These are phyloP conservation scores for Dentipellis fragilis DNA, from an alignment of 768 basidiomycete species.

Conservation along the genomic window DNA sequence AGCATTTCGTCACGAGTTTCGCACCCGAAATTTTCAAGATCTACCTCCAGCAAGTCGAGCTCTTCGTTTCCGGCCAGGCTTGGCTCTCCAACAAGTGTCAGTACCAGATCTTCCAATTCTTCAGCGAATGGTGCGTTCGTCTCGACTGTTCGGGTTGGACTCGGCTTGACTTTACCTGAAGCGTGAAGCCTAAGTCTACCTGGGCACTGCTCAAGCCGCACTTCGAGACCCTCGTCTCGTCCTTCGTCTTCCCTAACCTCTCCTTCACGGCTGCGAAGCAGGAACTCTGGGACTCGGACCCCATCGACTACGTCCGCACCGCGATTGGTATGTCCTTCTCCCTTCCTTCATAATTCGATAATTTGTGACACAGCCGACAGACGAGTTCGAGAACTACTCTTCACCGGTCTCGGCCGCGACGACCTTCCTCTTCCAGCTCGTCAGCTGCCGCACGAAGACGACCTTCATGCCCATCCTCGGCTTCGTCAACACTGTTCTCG, in stretches of 20 bases:
- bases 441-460: slow-evolving; percentile 71
- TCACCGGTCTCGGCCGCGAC: slow-evolving; percentile 74
- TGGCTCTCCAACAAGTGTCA: slow-evolving; percentile 82
- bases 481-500: slow-evolving; percentile 68
- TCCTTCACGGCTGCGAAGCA: slow-evolving; percentile 62
- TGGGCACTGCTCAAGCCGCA: slow-evolving; percentile 85
- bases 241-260: slow-evolving; percentile 80
- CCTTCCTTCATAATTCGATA: neutral
- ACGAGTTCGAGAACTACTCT: slow-evolving; percentile 73
- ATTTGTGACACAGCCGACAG: slow-evolving; percentile 27
- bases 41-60: slow-evolving; percentile 62
- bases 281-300: slow-evolving; percentile 72
- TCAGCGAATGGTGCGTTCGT: slow-evolving; percentile 69
- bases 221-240: slow-evolving; percentile 64
- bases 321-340: slow-evolving; percentile 44
- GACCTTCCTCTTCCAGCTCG: slow-evolving; percentile 69
- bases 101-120: slow-evolving; percentile 76
- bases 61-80: slow-evolving; percentile 60
- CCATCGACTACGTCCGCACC: slow-evolving; percentile 71
- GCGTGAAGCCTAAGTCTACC: slow-evolving; percentile 89
- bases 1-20: slow-evolving; percentile 67
- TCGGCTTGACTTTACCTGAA: slow-evolving; percentile 19
- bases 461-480: slow-evolving; percentile 72
- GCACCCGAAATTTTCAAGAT: slow-evolving; percentile 83
- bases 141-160: neutral